Percentiles rank a stretch among this genome's conserved stretches.
Evolutionary conservation across 768 basidiomycete species (phyloP).

Genomic region (Pleurotus citrinopileatus): DNA sequence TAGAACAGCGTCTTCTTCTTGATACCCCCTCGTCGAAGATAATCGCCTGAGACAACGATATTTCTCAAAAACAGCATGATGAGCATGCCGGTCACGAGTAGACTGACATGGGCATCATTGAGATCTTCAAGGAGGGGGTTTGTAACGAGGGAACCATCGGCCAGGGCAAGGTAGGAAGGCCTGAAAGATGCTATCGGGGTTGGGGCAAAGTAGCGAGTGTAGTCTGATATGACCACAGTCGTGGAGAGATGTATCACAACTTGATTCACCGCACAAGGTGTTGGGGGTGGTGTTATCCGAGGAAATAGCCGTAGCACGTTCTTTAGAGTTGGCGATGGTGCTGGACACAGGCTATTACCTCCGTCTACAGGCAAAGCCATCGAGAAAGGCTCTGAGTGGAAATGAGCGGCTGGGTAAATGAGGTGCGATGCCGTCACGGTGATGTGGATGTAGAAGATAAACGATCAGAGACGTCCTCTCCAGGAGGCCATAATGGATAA

Average conservation of each 20-base stretch:
- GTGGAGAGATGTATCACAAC: slow-evolving; percentile 51
- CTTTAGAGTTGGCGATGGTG: slow-evolving; percentile 17
- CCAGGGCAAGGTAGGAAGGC: slow-evolving; percentile 42
- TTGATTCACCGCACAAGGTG: slow-evolving; percentile 35
- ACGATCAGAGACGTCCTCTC: slow-evolving; percentile 27
- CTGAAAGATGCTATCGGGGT: slow-evolving; percentile 41
- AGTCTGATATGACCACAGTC: slow-evolving; percentile 46
- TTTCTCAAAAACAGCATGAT: slow-evolving; percentile 52
- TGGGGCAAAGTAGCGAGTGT: slow-evolving; percentile 36
- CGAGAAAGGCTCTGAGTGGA: background rate
- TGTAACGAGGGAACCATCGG: slow-evolving; percentile 60
- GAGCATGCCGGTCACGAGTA: slow-evolving; percentile 49
- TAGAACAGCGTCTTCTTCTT: slow-evolving; percentile 61
- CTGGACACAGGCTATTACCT: slow-evolving; percentile 6
- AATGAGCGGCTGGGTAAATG: slow-evolving; percentile 3
- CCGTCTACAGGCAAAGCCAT: slow-evolving; percentile 1
- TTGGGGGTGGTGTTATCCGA: slow-evolving; percentile 29
- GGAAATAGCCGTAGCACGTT: slow-evolving; percentile 24
- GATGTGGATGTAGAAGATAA: slow-evolving; percentile 11
- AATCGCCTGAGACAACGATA: slow-evolving; percentile 45
- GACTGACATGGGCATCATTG: slow-evolving; percentile 32
- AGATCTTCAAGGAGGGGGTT: slow-evolving; percentile 44
- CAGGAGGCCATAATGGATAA: slow-evolving; percentile 27
- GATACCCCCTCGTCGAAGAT: slow-evolving; percentile 50
- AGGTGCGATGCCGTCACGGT: slow-evolving; percentile 7